Evolutionary conservation across 257 asterid species (phyloP).

Genomic region (Coffea canephora): DNA sequence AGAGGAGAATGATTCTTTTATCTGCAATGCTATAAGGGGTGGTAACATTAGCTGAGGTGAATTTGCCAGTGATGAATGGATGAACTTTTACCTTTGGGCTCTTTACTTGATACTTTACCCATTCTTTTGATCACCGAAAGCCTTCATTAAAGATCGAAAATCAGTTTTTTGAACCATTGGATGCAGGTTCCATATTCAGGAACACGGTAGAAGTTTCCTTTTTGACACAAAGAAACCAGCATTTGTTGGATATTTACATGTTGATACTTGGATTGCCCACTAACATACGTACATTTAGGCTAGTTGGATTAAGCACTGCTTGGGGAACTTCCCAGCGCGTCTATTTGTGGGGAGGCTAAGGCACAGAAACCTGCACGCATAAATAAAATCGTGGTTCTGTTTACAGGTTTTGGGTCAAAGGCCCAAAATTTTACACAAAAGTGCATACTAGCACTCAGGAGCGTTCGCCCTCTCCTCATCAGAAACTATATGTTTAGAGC

Average conservation of each 20-base stretch:
- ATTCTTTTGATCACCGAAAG: neutral
- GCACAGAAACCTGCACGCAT: too few relatives aligned
- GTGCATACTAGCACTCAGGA: too few relatives aligned
- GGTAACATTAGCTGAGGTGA: neutral
- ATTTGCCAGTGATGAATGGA: neutral
- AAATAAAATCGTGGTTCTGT: too few relatives aligned
- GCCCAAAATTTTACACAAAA: too few relatives aligned
- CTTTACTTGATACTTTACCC: neutral
- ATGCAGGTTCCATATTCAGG: neutral
- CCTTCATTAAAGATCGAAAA: neutral
- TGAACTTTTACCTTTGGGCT: neutral
- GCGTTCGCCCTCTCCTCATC: too few relatives aligned
- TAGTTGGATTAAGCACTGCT: too few relatives aligned
- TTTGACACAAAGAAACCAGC: neutral
- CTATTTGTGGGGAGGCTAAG: too few relatives aligned
- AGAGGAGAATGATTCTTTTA: neutral
- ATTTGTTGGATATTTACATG: neutral
- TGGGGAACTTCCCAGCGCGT: too few relatives aligned
- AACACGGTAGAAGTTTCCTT: neutral
- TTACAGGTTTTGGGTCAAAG: too few relatives aligned
- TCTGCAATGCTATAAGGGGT: neutral
- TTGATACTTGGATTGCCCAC: too few relatives aligned
- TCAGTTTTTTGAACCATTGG: neutral
- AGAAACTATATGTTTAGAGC: too few relatives aligned
- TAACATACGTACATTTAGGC: too few relatives aligned